Percentiles rank a stretch among this genome's conserved stretches.
Conservation (phyloP, 495 filamentous ascomycete species). For the Hyaloscypha variabilis region DNA sequence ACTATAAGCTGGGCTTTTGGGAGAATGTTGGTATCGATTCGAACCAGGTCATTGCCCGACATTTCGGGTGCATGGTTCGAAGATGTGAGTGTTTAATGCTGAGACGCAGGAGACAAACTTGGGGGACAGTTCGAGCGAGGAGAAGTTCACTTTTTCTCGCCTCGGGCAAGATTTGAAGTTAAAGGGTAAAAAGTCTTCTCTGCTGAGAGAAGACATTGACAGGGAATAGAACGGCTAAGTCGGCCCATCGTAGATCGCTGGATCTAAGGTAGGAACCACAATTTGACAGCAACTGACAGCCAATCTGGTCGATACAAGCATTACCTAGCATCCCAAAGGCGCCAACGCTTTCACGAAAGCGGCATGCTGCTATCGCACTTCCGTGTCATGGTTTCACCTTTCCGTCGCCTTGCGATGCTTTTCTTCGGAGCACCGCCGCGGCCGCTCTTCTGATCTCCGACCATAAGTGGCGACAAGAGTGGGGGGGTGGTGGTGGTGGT, state of each 20-base stretch:
- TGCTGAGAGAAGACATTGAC: not conserved
- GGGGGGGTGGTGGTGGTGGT: not conserved
- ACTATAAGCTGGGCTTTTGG: slow-evolving; percentile 57
- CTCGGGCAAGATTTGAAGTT: not conserved
- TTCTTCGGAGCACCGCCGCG: not conserved
- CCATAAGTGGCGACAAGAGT: not conserved
- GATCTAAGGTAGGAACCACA: not conserved
- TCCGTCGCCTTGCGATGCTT: not conserved
- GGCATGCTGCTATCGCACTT: not conserved
- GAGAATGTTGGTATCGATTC: slow-evolving; percentile 56
- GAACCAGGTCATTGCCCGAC: slow-evolving; percentile 28
- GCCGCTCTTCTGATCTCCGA: not conserved
- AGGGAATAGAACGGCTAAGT: slow-evolving; percentile 14
- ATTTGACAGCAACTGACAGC: slow-evolving; percentile 11
- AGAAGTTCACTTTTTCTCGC: not conserved
- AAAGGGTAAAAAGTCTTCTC: not conserved
- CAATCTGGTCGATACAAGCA: not conserved
- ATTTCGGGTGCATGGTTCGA: slow-evolving; percentile 16
- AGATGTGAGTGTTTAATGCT: not conserved
- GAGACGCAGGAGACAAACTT: too few species aligned
- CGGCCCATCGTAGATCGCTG: slow-evolving; percentile 15
- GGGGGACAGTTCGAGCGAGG: not conserved
- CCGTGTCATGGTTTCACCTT: not conserved
- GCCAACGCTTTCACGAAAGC: not conserved
- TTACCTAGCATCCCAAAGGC: not conserved